Conservation (phyloP, 2,329 filamentous ascomycete genomes). For the Paecilomyces sp. region DNA sequence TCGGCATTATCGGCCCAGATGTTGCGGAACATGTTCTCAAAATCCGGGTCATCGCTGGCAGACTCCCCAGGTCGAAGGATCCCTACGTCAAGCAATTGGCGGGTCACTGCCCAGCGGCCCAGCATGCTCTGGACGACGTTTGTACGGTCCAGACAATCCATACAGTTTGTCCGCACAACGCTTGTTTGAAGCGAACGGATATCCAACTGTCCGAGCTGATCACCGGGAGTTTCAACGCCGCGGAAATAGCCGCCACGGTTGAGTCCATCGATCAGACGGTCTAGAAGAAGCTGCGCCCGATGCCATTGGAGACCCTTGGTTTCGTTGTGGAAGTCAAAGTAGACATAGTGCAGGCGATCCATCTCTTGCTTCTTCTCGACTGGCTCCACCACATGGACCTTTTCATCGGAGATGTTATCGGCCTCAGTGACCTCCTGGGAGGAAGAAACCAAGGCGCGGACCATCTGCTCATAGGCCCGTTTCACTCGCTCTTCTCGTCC, state of each 20-base stretch:
- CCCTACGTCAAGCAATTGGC: conserved; percentile 79
- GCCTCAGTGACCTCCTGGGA: conserved; percentile 59
- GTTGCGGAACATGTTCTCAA: conserved; percentile 91
- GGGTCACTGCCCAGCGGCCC: conserved; percentile 78
- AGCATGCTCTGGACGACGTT: conserved; percentile 98
- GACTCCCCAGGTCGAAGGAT: conserved; percentile 68
- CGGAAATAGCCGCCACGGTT: conserved; percentile 84
- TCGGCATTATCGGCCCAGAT: conserved; percentile 98
- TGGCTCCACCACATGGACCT: conserved; percentile 71
- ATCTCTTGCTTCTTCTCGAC: conserved; percentile 54
- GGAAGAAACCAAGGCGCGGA: conserved; percentile 64
- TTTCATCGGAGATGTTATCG: conserved; percentile 64
- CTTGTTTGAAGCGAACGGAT: conserved; percentile 74
- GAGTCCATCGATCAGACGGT: conserved; percentile 70
- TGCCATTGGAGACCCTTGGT: conserved; percentile 95
- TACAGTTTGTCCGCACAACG: conserved; percentile 95
- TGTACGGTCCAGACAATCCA: conserved; percentile 97
- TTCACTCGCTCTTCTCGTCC: conserved; percentile 86
- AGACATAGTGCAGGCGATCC: conserved; percentile 88
- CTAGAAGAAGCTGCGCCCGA: conserved; percentile 77
- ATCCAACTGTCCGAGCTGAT: conserved; percentile 64
- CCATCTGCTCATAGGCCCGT: conserved; percentile 86
- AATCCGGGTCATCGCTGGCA: conserved; percentile 71
- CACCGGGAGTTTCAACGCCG: conserved; percentile 74
- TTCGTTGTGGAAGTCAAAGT: conserved; percentile 98